A percentile compares a stretch with the other conserved stretches of the same genome.
phyloP scores from a whole-genome alignment of 768 basidiomycete genomes.

The Suillus subaureus region DNA sequence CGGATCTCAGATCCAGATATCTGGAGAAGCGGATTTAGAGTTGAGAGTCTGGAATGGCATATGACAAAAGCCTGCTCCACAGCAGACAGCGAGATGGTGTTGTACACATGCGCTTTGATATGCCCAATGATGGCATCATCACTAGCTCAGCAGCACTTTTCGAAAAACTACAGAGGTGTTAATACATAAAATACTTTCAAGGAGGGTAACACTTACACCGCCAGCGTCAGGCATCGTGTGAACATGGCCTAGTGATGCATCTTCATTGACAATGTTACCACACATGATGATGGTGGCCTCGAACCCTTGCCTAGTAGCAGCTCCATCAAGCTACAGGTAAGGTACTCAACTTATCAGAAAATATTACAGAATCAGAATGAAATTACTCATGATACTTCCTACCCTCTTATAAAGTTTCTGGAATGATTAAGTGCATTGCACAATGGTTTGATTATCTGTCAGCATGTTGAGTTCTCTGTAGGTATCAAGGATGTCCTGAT shows the following conservation, averaged over 20 bases:
- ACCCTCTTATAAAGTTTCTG: background rate
- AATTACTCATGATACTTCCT: background rate
- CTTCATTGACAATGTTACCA: constrained; percentile 13
- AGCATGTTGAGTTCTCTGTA: background rate
- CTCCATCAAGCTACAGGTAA: constrained; percentile 8
- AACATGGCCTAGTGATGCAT: background rate
- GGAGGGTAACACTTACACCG: background rate
- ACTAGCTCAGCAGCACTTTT: too few relatives aligned
- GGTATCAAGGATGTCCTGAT: background rate
- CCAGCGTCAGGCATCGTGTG: constrained; percentile 3
- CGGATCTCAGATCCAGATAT: too few relatives aligned
- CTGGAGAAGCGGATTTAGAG: too few relatives aligned
- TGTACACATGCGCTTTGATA: too few relatives aligned
- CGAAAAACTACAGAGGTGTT: too few relatives aligned
- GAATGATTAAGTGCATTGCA: background rate
- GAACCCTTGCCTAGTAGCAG: constrained; percentile 11
- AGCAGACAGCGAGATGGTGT: background rate
- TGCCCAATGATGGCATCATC: too few relatives aligned
- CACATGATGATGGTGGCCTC: constrained; percentile 13
- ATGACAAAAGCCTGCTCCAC: too few relatives aligned
- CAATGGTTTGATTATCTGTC: background rate
- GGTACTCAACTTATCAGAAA: background rate
- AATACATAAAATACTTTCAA: too few relatives aligned
- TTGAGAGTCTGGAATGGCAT: too few relatives aligned
- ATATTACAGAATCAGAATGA: background rate